Evolutionary conservation across 495 filamentous ascomycete genomes (phyloP), one percentile per base, ranked within the genome.

Genomic region (Neohortaea acidophila): DNA sequence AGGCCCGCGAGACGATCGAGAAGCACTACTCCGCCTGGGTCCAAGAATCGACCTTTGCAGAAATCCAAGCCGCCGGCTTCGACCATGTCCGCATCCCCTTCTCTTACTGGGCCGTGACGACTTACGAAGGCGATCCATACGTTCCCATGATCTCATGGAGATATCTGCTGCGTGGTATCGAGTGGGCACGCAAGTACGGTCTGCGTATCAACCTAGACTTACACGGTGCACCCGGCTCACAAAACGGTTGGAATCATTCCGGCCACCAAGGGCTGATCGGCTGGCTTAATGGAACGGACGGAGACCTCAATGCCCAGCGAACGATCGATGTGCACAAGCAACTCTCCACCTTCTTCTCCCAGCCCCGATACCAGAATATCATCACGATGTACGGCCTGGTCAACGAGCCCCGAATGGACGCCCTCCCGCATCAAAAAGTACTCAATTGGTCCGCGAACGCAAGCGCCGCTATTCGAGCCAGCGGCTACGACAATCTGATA

Each of bases 81-180:
- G 91, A 99, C 56, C 89, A 99, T 57, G 80, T 99, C 8, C 80
- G 91, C 33, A 92, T 99, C 24, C 84, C 78, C 2, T 96, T 79
- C 56, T 80, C 80, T 2, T 99, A 99, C 66, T 99, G 91, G 91
- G 84, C 84, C 0, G 75, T 96, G 2, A 73, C 70, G 31, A 82
- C 79, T 0, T 92, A 91, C 54, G 75, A 79, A 22, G 79, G 68
- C 13, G 89, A 99, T 51, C 81, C 85, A 1, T 99, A 91, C 53
- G 70, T 99, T 17, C 70, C 79, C 21, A 75, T 85, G 42, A 82
- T 80, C 21, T 74, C 80, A 0, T 99, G 89, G 89, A 71, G 91
- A 11, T 99, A 99, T 56, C 76, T 99, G 0, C 69, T 99, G 2
- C 76, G 91, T 19, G 81, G 68, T 2, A 91, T 99, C 48, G 91